Evolutionary conservation across 1,284 basidiomycete species (phyloP), one percentile per base, ranked within the genome.

Genomic region (Peniophora sp.): DNA sequence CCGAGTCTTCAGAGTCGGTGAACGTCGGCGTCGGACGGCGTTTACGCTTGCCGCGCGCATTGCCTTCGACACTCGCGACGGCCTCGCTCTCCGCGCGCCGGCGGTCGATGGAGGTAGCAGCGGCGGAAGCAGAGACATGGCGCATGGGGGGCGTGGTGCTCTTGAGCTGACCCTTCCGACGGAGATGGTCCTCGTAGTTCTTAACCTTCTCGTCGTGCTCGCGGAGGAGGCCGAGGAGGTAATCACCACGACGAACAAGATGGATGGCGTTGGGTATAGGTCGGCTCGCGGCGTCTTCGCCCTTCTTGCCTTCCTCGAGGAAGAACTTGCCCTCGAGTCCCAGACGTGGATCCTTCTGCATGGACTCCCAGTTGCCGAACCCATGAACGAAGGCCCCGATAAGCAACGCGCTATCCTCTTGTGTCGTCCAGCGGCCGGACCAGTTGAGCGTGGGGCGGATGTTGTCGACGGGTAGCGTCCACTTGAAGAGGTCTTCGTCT

Each of bases 251-350:
- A 47, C 97, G 88, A 41, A 97, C 96, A 41, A 99, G 86, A 68
- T 99, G 97, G 54, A 99, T 96, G 18, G 94, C 92, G 58, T 93
- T 95, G 15, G 95, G 95, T 58, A 96, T 95, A 8, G 88, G 89
- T 60, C 88, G 81, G 58, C 78, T 85, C 18, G 86, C 76, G 37
- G 85, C 69, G 60, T 90, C 83, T 72, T 92, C 82, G 48, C 83
- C 83, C 68, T 96, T 96, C 68, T 96, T 96, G 61, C 86, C 90
- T 64, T 97, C 95, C 63, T 98, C 97, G 43, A 99, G 77, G 81
- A 98, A 99, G 72, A 99, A 96, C 65, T 96, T 97, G 66, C 88
- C 92, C 2, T 85, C 78, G 17, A 99, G 78, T 3, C 84, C 83
- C 2, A 99, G 82, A 51, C 83, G 80, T 2, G 82, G 68, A 65